Evolutionary conservation across 2,329 filamentous ascomycete genomes (phyloP), one percentile per base, ranked within the genome.

Genomic region (Periconia digitata): DNA sequence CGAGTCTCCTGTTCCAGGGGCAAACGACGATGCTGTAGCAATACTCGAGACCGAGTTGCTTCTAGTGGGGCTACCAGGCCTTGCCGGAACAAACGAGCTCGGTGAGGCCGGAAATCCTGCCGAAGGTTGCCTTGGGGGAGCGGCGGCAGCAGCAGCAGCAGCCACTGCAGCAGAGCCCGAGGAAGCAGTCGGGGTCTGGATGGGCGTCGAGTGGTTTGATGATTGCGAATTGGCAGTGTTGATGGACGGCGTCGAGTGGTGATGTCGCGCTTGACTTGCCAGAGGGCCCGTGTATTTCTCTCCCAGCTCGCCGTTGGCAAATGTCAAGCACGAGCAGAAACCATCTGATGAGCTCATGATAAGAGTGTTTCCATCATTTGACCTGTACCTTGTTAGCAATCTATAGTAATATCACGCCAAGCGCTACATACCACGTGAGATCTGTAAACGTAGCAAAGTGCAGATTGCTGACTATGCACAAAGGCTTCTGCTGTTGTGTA

Each of bases 381-480:
- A 88, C 86, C 86, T 89, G 53, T 23, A 72, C 54, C 40, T 24
- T 40, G 22, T 67, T 52, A 56, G 40, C 27, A 13, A 24, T 21
- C 2, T 6, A 32, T 24, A 7, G 12, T 1, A 16, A 10, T 15
- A 32, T 32, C n/a, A 15, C 12, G 27, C 27, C 10, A 36, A 18
- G n/a, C 10, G 21, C 3, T 17, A 73, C 85, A 72, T 83, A 96
- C 94, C 94, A 99, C 27, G 90, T 87, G 50, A 99, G 76, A 69
- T 99, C 94, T 0, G 94, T 99, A 66, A 99, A 99, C 0, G 94
- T 97, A 4, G 94, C 92, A 70, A 92, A 96, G 71, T 99, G 94
- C 56, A 99, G 75, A 65, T 99, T 99, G 80, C 91, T 97, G 41
- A 99, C 92, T 34, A 97, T 82, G 67, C 91, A 96, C 29, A 99